Evolutionary conservation across 176 grass and related monocot genomes (phyloP).

Genomic region (Olyra latifolia): DNA sequence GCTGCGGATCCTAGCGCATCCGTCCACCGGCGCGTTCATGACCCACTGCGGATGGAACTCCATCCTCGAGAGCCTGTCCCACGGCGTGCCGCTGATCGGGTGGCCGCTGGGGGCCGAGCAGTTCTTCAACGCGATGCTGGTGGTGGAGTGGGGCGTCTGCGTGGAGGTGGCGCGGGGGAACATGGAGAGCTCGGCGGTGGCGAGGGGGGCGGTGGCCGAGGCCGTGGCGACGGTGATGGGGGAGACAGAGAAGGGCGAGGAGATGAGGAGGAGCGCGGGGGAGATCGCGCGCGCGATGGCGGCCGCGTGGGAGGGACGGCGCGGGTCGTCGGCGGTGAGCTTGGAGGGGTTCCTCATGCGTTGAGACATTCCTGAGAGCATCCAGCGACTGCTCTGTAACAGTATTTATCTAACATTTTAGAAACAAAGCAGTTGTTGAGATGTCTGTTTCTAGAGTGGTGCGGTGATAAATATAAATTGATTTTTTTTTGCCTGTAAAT

Average conservation of each 20-base stretch:
- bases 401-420: too few relatives aligned
- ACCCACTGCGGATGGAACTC: slow-evolving; percentile 82
- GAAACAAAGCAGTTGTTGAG: neutral
- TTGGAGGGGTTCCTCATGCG: slow-evolving; percentile 34
- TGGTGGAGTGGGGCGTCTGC: slow-evolving; percentile 55
- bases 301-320: slow-evolving; percentile 40
- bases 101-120: slow-evolving; percentile 59
- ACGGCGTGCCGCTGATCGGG: slow-evolving; percentile 47
- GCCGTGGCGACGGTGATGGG: slow-evolving; percentile 34
- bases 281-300: slow-evolving; percentile 25
- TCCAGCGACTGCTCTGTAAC: too few relatives aligned
- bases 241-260: slow-evolving; percentile 24
- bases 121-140: slow-evolving; percentile 60
- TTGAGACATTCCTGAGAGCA: neutral
- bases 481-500: neutral
- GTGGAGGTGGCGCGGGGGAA: slow-evolving; percentile 58
- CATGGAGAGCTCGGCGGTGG: slow-evolving; percentile 39
- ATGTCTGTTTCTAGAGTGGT: neutral
- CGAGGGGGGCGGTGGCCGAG: slow-evolving; percentile 12
- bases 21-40: slow-evolving; percentile 50
- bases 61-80: slow-evolving; percentile 54
- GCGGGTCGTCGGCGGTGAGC: slow-evolving; percentile 39
- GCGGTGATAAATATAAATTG: neutral
- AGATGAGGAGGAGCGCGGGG: slow-evolving; percentile 38
- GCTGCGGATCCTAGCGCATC: slow-evolving; percentile 52